Conservation (phyloP, 2,329 filamentous ascomycete species). For the Nothophoma quercina region DNA sequence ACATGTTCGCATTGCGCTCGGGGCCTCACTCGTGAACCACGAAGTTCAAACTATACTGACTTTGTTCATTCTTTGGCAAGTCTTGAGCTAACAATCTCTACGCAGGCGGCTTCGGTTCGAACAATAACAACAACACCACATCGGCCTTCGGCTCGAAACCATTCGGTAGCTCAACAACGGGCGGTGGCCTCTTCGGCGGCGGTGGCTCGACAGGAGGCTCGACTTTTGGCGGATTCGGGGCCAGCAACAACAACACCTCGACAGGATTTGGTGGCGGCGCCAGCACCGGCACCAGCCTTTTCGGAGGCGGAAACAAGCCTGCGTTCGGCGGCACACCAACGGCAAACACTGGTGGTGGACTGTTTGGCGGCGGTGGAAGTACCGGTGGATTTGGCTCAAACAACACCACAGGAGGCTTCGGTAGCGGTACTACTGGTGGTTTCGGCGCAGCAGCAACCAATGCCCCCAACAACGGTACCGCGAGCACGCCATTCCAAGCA, state of each 20-base stretch:
- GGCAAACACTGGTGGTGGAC: slow-evolving; percentile 32
- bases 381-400: slow-evolving; percentile 40
- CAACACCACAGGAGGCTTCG: slow-evolving; percentile 34
- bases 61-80: too few species aligned
- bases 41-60: too few species aligned
- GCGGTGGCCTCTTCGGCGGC: slow-evolving; percentile 47
- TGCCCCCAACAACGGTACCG: slow-evolving; percentile 67
- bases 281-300: slow-evolving; percentile 40
- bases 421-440: slow-evolving; percentile 36
- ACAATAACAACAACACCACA: slow-evolving; percentile 31
- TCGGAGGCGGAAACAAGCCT: slow-evolving; percentile 40
- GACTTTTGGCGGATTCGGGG: slow-evolving; percentile 33
- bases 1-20: neutral
- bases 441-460: slow-evolving; percentile 36
- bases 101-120: slow-evolving; percentile 44
- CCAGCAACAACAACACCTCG: slow-evolving; percentile 29
- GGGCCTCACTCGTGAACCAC: too few species aligned
- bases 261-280: slow-evolving; percentile 36
- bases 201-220: slow-evolving; percentile 24
- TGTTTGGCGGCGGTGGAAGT: slow-evolving; percentile 42
- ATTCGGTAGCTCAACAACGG: slow-evolving; percentile 45
- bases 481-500: slow-evolving; percentile 69
- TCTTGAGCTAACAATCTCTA: slow-evolving; percentile 29
- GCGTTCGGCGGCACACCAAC: slow-evolving; percentile 36
- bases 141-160: slow-evolving; percentile 38